phyloP scores from a whole-genome alignment of 2,329 filamentous ascomycete species.

The Trichoderma guizhouense region DNA sequence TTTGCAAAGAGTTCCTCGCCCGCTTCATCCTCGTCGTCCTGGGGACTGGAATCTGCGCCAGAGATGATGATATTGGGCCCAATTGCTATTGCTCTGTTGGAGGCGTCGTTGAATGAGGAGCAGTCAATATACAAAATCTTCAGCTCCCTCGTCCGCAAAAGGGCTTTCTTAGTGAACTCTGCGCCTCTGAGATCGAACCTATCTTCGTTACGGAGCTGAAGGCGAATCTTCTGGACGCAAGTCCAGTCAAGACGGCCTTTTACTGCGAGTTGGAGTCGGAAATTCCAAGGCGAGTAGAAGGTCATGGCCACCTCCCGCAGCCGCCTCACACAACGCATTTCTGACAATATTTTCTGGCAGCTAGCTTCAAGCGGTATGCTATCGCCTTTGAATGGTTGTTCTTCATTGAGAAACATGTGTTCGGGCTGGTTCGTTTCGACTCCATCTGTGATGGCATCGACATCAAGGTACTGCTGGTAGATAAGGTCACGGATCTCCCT shows the following conservation, averaged over 20 bases:
- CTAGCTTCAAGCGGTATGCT: neutral
- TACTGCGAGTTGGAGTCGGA: neutral
- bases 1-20: neutral
- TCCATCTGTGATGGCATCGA: neutral
- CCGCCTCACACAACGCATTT: neutral
- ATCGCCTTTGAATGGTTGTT: neutral
- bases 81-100: neutral
- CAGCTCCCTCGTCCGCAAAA: neutral
- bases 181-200: neutral
- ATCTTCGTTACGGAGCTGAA: neutral
- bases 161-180: neutral
- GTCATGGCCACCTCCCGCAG: neutral
- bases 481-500: neutral
- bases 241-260: conserved; percentile 1
- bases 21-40: neutral
- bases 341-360: neutral
- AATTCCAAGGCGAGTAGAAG: neutral
- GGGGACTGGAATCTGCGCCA: neutral
- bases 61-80: neutral
- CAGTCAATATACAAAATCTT: neutral
- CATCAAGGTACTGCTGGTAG: neutral
- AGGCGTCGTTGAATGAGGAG: neutral
- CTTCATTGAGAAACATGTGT: neutral
- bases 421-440: neutral
- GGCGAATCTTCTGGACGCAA: neutral